Evolutionary conservation across 331 rosid species (phyloP), one percentile per base, ranked within the genome.

Genomic region (Quercus lobata): DNA sequence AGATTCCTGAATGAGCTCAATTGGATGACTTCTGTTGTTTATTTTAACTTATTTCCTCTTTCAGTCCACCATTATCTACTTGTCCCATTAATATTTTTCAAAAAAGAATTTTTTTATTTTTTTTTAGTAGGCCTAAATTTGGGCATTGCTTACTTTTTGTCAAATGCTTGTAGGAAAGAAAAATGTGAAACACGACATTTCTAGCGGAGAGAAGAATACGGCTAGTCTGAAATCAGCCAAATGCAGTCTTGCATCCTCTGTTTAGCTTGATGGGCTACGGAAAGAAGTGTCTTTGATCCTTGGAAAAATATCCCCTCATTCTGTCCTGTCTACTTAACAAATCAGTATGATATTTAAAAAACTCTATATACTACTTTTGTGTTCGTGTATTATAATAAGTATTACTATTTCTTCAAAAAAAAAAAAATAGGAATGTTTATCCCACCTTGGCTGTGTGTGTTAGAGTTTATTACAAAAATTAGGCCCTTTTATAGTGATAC

Each of bases 291-390:
- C 93, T 53, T 92, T 90, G 22, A 17, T 24, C 24, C 94, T 84
- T 70, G 97, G 97, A 44, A 97, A 92, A 80, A 91, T 95, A 85
- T 87, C 91, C 79, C 97, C 96, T 22, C 97, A 95, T 89, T 87
- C 96, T 61, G 87, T 90, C 75, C 73, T 92, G 82, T 86, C 97
- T 75, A 85, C 91, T 73, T 93, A 95, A 81, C 97, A 92, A 78
- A 90, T 95, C 85, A 78, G 78, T 86, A 54, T 80, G 79, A 79
- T 92, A 85, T 37, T 37, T 37, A 7, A 37, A 37, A 37, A 83
- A 73, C 53, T 66, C 14, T 79, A 29, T 52, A 12, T 74, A 46
- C 52, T 57, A 74, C 3, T 6, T 30, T 9, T 4, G 14, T 25
- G 12, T 56, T 19, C 2, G 9, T 35, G 10, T 35, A 2, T 35